A percentile compares a stretch with the other conserved stretches of the same genome.
These are phyloP conservation scores for Magnusiomyces suaveolens DNA, from an alignment of 1,139 yeast genomes.

Conservation along the genomic window DNA sequence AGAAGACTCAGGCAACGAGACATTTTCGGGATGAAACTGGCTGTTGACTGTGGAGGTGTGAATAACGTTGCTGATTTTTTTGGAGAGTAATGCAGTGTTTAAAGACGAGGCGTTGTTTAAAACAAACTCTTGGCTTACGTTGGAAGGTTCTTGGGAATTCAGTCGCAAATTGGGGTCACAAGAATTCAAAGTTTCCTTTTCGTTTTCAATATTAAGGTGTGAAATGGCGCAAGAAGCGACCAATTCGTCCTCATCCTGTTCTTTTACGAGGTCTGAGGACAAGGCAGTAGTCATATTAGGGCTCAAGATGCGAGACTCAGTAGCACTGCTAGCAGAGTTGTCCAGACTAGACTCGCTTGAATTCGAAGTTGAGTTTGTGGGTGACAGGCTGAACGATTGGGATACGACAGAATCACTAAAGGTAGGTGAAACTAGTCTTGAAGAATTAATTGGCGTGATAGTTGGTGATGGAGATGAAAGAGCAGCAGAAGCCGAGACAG, in stretches of 20 bases:
- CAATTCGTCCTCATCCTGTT: conserved; percentile 1
- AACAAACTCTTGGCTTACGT: neutral
- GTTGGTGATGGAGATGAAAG: neutral
- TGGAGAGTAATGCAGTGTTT: conserved; percentile 1
- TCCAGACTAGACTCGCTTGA: neutral
- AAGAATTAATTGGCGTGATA: neutral
- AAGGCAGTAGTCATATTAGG: neutral
- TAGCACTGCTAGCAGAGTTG: neutral
- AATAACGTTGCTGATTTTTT: conserved; percentile 10
- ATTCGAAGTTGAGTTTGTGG: neutral
- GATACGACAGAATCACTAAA: neutral
- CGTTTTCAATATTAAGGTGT: too few species aligned
- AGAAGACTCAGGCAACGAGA: too few species aligned
- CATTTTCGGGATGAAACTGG: neutral
- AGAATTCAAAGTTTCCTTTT: too few species aligned
- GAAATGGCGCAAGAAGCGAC: too few species aligned
- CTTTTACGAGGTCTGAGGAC: conserved; percentile 3
- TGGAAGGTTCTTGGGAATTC: neutral
- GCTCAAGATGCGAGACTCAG: neutral
- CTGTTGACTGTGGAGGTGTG: neutral
- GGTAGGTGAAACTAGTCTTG: neutral
- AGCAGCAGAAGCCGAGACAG: neutral
- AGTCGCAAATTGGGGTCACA: too few species aligned
- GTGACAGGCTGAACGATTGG: neutral
- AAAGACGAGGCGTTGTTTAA: neutral